Percentiles rank a stretch among this genome's conserved stretches.
These are phyloP conservation scores for Nothophoma quercina DNA, from an alignment of 2,329 filamentous ascomycete species.

Conservation along the genomic window DNA sequence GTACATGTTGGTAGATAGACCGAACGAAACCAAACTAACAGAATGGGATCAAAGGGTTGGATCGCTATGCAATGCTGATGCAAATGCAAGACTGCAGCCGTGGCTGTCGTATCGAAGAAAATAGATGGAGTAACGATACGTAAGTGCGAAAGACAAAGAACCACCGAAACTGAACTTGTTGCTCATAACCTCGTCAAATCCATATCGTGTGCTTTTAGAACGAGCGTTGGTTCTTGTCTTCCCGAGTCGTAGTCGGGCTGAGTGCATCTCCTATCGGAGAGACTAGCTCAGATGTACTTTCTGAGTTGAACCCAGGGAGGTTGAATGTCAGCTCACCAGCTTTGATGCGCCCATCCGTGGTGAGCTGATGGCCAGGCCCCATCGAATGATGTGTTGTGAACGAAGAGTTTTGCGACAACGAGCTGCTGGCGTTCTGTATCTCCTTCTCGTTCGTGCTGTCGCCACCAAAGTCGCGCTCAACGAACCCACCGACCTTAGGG, in stretches of 20 bases:
- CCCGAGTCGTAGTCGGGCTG: conserved; percentile 15
- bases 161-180: neutral
- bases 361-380: conserved; percentile 10
- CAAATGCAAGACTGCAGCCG: conserved; percentile 21
- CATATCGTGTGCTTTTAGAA: neutral
- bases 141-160: neutral
- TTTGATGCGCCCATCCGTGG: conserved; percentile 17
- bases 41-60: neutral
- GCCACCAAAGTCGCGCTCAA: conserved; percentile 11
- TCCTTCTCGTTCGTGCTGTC: conserved; percentile 13
- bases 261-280: conserved; percentile 10
- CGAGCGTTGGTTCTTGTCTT: conserved; percentile 2
- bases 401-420: neutral
- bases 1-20: neutral
- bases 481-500: conserved; percentile 8
- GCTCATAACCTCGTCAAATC: neutral
- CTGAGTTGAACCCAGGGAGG: conserved; percentile 11
- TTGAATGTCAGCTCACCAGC: conserved; percentile 18
- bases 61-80: conserved; percentile 30
- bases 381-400: conserved; percentile 9
- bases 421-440: neutral
- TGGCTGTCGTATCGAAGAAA: neutral
- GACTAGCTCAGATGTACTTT: conserved; percentile 5
- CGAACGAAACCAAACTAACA: neutral
- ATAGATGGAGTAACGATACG: neutral